phyloP scores from a whole-genome alignment of 1,284 basidiomycete species.

The Clitocybe nebularis region DNA sequence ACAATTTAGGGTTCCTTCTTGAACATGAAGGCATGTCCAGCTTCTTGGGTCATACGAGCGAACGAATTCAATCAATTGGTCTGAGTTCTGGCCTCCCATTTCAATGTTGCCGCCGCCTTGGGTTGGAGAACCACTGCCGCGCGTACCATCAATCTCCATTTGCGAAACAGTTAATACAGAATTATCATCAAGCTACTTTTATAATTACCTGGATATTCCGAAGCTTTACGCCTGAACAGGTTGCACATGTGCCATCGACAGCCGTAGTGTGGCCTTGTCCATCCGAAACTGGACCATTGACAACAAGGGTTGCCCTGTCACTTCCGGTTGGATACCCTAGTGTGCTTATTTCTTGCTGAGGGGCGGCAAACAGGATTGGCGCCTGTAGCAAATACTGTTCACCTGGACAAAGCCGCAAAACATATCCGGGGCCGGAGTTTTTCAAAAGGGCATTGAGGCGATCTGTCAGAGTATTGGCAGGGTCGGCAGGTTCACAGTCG shows the following conservation, averaged over 20 bases:
- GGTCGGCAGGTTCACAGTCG: conserved; percentile 48
- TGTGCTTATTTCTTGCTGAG: conserved; percentile 77
- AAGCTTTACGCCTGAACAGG: conserved; percentile 56
- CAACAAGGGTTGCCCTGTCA: conserved; percentile 31
- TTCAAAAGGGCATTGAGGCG: conserved; percentile 65
- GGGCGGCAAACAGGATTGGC: conserved; percentile 60
- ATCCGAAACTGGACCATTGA: conserved; percentile 52
- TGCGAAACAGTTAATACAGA: conserved; percentile 2
- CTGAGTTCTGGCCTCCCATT: conserved; percentile 67
- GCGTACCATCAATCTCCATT: conserved; percentile 73
- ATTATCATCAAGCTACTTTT: conserved; percentile 5
- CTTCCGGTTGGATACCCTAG: conserved; percentile 61
- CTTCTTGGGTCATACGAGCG: conserved; percentile 66
- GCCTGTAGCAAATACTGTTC: conserved; percentile 59
- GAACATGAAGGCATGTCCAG: conserved; percentile 73
- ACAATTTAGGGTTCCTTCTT: conserved; percentile 66
- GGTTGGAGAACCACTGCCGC: conserved; percentile 45
- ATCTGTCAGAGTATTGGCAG: conserved; percentile 61
- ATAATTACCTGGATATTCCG: conserved; percentile 65
- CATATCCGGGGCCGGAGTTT: conserved; percentile 61
- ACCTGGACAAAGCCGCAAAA: conserved; percentile 61
- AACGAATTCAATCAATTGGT: conserved; percentile 69
- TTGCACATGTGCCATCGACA: conserved; percentile 57
- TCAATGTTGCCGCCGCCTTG: conserved; percentile 73
- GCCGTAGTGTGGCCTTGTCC: conserved; percentile 68